Conservation (phyloP, 1,139 yeast genomes). For the Hansenula sp. region DNA sequence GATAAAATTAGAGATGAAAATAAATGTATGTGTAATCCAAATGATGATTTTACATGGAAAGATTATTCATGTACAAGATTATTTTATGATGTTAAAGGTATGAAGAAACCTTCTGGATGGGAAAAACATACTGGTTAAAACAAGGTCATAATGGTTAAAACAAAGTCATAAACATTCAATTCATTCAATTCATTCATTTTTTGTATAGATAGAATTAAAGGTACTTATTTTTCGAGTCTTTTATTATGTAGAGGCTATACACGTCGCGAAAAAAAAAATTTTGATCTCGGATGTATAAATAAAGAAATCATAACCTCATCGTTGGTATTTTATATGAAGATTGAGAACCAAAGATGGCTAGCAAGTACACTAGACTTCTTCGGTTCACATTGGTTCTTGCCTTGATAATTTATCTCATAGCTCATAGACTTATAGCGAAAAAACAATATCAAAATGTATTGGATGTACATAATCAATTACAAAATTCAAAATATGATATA, state of each 20-base stretch:
- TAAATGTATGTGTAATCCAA: constrained; percentile 70
- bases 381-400: constrained; percentile 15
- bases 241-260: too few species aligned
- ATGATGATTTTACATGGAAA: constrained; percentile 72
- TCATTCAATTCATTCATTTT: too few species aligned
- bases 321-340: too few species aligned
- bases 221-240: too few species aligned
- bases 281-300: too few species aligned
- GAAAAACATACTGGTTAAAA: constrained; percentile 42
- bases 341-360: background rate
- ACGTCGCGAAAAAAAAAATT: background rate
- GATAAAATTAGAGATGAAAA: constrained; percentile 44
- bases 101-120: constrained; percentile 77
- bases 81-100: constrained; percentile 58
- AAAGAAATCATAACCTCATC: too few species aligned
- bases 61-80: constrained; percentile 81
- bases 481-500: constrained; percentile 13
- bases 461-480: constrained; percentile 12
- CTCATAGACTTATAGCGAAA: constrained; percentile 16
- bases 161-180: too few species aligned
- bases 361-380: constrained; percentile 7
- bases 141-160: too few species aligned
- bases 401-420: constrained; percentile 12
- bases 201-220: too few species aligned
- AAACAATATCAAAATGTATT: constrained; percentile 13